Evolutionary conservation across 306 rosid species (phyloP).

Genomic region (Parietaria judaica): DNA sequence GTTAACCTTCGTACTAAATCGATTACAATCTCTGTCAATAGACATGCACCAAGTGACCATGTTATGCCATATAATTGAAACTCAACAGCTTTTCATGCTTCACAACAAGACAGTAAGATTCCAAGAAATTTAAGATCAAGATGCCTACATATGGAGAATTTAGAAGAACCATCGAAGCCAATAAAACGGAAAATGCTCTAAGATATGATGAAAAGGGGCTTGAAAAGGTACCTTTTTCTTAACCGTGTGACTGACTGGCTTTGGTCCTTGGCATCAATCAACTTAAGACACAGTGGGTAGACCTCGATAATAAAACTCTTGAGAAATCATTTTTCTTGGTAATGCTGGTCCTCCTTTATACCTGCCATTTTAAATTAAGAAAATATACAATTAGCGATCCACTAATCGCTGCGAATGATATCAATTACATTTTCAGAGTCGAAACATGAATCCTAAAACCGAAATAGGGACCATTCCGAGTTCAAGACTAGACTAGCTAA

Average conservation of each 20-base stretch:
- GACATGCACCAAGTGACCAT: constrained; percentile 5
- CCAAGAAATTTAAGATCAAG: too few species aligned
- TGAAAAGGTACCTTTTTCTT: constrained; percentile 68
- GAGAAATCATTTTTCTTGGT: constrained; percentile 68
- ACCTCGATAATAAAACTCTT: constrained; percentile 79
- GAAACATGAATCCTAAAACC: neutral
- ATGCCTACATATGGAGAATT: too few species aligned
- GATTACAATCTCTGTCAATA: constrained; percentile 1
- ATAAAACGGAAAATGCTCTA: neutral
- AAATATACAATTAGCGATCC: constrained; percentile 1
- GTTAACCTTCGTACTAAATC: neutral
- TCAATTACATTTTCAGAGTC: neutral
- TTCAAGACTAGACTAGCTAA: neutral
- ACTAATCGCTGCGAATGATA: neutral
- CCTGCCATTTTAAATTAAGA: constrained; percentile 43
- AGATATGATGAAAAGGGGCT: neutral
- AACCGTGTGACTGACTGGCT: constrained; percentile 47
- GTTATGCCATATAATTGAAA: neutral
- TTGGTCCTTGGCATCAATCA: constrained; percentile 71
- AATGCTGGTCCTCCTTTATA: constrained; percentile 93
- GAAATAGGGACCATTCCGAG: neutral
- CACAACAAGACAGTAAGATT: too few species aligned
- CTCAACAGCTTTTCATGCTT: too few species aligned
- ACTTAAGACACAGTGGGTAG: constrained; percentile 64
- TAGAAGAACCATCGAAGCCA: neutral